Evolutionary conservation across 176 grass and related monocot genomes (phyloP).

Genomic region (Carex pumila): DNA sequence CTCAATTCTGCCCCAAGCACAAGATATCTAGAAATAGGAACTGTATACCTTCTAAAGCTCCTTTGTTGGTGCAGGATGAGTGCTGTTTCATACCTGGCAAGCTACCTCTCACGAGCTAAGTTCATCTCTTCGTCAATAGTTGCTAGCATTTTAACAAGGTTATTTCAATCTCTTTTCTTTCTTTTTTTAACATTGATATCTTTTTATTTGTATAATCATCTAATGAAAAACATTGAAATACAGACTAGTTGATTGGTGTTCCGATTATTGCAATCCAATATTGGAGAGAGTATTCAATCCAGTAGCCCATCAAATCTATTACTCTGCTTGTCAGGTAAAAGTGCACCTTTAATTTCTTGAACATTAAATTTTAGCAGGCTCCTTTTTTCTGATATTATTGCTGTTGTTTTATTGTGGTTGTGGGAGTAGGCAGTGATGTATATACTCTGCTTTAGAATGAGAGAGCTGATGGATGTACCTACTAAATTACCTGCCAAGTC

Average conservation of each 20-base stretch:
- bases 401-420: conserved; percentile 16
- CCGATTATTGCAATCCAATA: conserved; percentile 29
- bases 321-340: conserved; percentile 82
- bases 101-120: conserved; percentile 85
- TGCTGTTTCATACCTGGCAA: conserved; percentile 91
- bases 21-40: conserved; percentile 12
- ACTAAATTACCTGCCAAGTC: conserved; percentile 21
- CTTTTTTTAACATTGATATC: not conserved
- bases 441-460: conserved; percentile 87
- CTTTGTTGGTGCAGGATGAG: conserved; percentile 53
- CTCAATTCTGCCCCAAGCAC: conserved; percentile 1
- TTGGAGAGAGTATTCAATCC: conserved; percentile 17
- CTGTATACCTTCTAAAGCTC: not conserved
- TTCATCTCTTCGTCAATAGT: conserved; percentile 55
- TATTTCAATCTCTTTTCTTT: not conserved
- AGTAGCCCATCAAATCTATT: conserved; percentile 59
- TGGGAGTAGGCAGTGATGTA: conserved; percentile 72
- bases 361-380: conserved; percentile 3
- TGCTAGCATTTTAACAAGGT: conserved; percentile 62
- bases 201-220: conserved; percentile 22
- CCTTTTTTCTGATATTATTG: not conserved
- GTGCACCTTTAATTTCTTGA: not conserved
- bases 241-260: conserved; percentile 81
- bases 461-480: conserved; percentile 56
- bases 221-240: conserved; percentile 12